Conservation (phyloP, 805 yeast species). For the Barnettozyma pratensis region DNA sequence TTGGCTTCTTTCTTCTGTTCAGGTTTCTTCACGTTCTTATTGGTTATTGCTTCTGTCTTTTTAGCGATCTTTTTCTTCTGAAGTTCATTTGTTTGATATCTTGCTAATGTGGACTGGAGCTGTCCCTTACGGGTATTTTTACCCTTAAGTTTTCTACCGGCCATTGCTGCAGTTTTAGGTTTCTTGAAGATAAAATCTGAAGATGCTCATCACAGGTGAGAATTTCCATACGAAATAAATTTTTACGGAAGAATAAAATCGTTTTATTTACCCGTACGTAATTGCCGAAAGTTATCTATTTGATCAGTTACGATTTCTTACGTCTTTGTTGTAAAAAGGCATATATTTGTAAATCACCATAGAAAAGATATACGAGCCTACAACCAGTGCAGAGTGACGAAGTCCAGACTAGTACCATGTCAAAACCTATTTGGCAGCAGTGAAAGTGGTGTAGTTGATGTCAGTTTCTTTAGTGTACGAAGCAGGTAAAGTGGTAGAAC, state of each 20-base stretch:
- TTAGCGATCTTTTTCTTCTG: constrained; percentile 4
- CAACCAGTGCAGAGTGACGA: no score
- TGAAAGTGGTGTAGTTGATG: background rate
- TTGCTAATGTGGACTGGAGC: constrained; percentile 13
- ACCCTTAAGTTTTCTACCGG: constrained; percentile 18
- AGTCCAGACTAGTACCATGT: no score
- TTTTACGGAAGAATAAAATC: background rate
- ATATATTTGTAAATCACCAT: no score
- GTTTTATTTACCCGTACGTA: background rate
- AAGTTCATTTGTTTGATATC: constrained; percentile 8
- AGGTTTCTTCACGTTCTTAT: constrained; percentile 6
- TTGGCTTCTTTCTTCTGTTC: constrained; percentile 13
- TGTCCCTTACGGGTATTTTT: constrained; percentile 16
- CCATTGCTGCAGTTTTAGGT: constrained; percentile 9
- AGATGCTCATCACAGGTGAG: background rate
- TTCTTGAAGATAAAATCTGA: background rate
- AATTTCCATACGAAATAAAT: background rate
- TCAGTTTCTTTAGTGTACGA: background rate
- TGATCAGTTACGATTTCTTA: background rate
- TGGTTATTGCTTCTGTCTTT: constrained; percentile 1
- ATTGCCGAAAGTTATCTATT: background rate
- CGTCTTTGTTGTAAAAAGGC: background rate
- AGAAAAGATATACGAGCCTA: no score
- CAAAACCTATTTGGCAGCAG: background rate
- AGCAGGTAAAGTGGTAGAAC: constrained; percentile 7